Conservation (phyloP, 495 filamentous ascomycete species). For the Cercophora scortea region DNA sequence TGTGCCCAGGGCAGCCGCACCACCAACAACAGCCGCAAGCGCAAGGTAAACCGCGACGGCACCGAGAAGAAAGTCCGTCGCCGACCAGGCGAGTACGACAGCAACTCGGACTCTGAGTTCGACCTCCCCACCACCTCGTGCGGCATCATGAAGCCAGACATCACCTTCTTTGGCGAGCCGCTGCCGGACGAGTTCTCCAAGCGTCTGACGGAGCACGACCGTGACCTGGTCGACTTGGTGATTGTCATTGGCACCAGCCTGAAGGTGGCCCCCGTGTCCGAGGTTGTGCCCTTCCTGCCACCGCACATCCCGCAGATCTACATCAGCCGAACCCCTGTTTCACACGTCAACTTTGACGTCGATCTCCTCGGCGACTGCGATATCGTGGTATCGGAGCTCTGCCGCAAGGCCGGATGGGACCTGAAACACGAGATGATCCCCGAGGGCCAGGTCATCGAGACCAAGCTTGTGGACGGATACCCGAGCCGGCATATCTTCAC, state of each 20-base stretch:
- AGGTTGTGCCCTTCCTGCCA: constrained; percentile 77
- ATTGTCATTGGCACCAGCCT: constrained; percentile 95
- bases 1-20: constrained; percentile 46
- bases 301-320: constrained; percentile 84
- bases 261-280: constrained; percentile 90
- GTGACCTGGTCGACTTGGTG: constrained; percentile 76
- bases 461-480: constrained; percentile 53
- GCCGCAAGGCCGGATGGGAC: constrained; percentile 78
- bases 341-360: constrained; percentile 90
- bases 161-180: constrained; percentile 93
- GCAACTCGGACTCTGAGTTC: constrained; percentile 64
- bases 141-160: constrained; percentile 98
- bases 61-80: constrained; percentile 54
- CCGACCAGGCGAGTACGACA: constrained; percentile 48
- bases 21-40: constrained; percentile 49
- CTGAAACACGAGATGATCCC: constrained; percentile 81
- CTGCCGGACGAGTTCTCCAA: constrained; percentile 79
- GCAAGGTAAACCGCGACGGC: constrained; percentile 64
- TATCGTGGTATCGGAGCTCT: constrained; percentile 81
- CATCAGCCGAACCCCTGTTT: constrained; percentile 79
- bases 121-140: constrained; percentile 23
- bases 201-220: constrained; percentile 71
- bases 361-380: constrained; percentile 93
- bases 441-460: constrained; percentile 51
- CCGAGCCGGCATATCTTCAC: constrained; percentile 58